Base-by-base conservation (phyloP, 2,329 filamentous ascomycete species). In the Furcasterigmium furcatum region DNA sequence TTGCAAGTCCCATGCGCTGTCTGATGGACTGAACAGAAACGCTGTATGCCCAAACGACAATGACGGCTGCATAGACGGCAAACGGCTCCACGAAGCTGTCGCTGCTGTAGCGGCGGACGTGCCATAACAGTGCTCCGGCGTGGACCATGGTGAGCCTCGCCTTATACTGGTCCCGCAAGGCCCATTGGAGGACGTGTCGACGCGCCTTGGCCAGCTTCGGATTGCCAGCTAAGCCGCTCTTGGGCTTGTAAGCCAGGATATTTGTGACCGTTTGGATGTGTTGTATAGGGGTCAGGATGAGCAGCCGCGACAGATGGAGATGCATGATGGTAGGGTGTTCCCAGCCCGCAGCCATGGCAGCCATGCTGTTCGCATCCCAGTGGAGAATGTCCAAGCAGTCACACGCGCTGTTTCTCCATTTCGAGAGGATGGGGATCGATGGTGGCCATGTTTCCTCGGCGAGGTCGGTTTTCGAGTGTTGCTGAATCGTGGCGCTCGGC, bases 281-380 rank as follows among this genome's bases (percentile, higher is more conserved):
- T 2, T 62, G 60, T 36, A 69, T 70, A 0, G 78, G 77, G 0
- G 70, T 65, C 1, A 81, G 66, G 2, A 82, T 58, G 0, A 80
- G 60, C 2, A 80, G 65, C 2, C 79, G 67, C 0, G 79, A 71
- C 2, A 76, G 57, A 51, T 82, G 79, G 4, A 82, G 66, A 51
- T 82, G 76, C 7, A 80, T 57, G 0, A 82, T 66, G 2, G 74
- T 78, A 3, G 74, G 68, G 46, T 80, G 76, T 47, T 82, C 77
- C 6, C 73, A 62, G 0, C 77, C 79, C 2, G 67, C 64, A 1
- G 68, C 60, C 41, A 69, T 68, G 5, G 73, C 72, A 24, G 77
- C 71, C 1, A 67, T 69, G 35, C 68, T 72, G 50, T 79, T 79
- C 3, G 78, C 78, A 16, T 71, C 67, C 78, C 79, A 82, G 52